Base-by-base conservation (phyloP, 2,329 filamentous ascomycete genomes). In the Pseudopyricularia cyperi region DNA sequence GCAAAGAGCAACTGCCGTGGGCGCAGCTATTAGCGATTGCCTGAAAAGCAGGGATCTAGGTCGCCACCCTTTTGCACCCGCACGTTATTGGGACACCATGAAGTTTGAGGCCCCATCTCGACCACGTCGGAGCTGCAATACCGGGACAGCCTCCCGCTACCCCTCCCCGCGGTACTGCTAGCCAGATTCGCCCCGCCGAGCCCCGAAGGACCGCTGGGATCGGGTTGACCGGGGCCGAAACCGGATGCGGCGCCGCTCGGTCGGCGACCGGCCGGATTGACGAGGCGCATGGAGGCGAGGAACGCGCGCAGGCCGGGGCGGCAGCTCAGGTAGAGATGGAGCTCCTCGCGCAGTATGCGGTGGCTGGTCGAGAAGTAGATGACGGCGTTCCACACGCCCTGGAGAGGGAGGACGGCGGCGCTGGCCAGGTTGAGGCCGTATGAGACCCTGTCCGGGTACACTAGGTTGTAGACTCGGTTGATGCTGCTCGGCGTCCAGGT, bases 321-420 rank as follows among this genome's bases (percentile, higher is more conserved):
- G 9, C 22, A n/a, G 44, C 24, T 15, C 8, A 17, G 44, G 26
- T 4, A 22, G 24, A 14, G 53, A 30, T 19, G 15, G 3, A 56
- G 33, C 56, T 66, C 64, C 8, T 62, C 62, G 6, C 34, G 53
- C 15, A 73, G 67, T 42, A 66, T 57, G 19, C 24, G 14, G 39
- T 44, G 39, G 56, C 74, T 87, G 1, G 85, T 86, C 5, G 77
- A 76, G 54, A 85, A 78, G 66, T 89, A 91, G 52, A 93, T 87
- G 51, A 87, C 68, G 30, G 81, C 77, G 61, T 91, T 91, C 85
- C 87, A 90, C 32, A 89, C 77, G 1, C 87, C 87, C 63, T 91
- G 87, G 1, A 89, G 71, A 0, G 87, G 86, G 4, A 91, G 71
- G 0, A 90, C 86, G 2, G 87, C 72, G 2, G 83, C 82, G 7